Evolutionary conservation across 2,329 filamentous ascomycete species (phyloP), one percentile per base, ranked within the genome.

Genomic region (Magnaporthales sp.): DNA sequence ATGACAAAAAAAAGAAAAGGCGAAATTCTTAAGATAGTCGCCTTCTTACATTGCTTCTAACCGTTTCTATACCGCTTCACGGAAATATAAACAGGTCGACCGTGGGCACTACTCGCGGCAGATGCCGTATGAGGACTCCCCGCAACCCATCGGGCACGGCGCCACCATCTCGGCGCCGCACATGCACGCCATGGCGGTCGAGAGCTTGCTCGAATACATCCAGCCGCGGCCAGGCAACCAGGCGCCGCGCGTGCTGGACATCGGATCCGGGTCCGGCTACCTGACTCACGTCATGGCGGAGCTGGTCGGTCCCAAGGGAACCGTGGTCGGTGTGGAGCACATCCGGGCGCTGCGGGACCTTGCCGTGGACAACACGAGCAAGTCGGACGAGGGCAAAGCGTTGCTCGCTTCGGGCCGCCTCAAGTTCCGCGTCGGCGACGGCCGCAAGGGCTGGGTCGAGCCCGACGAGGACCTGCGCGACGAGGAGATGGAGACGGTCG

Each of bases 261-360:
- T 94, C 68, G 91, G 91, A 2, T 89, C 86, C 62, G 91, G 91
- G 0, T 90, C 86, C 2, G 91, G 91, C 0, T 98, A 97, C 74
- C 80, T 99, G 13, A 97, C 93, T 5, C 92, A 96, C 72, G 88
- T 97, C 0, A 78, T 98, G 8, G 93, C 93, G 0, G 91, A 94
- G 74, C 82, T 97, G 0, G 89, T 90, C 1, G 87, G 84, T 2
- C 75, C 74, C 4, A 70, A 70, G 3, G 82, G 73, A 4, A 75
- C 81, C 0, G 88, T 93, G 0, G 83, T 93, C 13, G 91, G 91
- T 0, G 78, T 94, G 24, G 91, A 94, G 74, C 91, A 94, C 75
- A 91, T 94, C 67, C 73, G 76, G 11, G 83, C 82, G 67, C 80
- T 94, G 66, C 80, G 84, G 58, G 85, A 89, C 26, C 73, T 92